A percentile compares a stretch with the other conserved stretches of the same genome.
phyloP scores from a whole-genome alignment of 2,329 filamentous ascomycete genomes.

The Aspergillus sojae region DNA sequence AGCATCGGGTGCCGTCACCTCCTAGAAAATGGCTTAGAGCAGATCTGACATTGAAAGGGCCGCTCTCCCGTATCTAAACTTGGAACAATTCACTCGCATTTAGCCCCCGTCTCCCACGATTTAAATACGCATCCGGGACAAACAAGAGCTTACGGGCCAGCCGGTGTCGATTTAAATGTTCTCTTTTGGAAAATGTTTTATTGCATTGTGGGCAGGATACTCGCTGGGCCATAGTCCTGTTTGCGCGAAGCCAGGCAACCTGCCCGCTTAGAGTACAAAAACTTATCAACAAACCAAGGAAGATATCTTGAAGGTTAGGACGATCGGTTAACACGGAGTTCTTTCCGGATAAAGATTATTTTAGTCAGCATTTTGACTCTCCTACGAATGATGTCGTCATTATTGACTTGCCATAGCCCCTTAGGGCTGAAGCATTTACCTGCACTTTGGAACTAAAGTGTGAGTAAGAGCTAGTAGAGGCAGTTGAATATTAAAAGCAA shows the following conservation, averaged over 20 bases:
- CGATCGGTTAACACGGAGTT: not conserved
- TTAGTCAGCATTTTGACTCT: not conserved
- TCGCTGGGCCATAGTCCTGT: not conserved
- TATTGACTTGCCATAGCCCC: not conserved
- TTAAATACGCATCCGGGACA: not conserved
- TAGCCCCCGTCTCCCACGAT: not conserved
- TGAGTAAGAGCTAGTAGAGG: not conserved
- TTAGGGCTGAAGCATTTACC: not conserved
- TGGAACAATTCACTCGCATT: not conserved
- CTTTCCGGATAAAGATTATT: not conserved
- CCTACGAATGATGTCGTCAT: not conserved
- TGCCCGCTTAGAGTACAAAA: not conserved
- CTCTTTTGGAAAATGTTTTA: slow-evolving; percentile 1
- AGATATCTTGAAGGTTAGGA: not conserved
- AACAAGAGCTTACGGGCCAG: not conserved
- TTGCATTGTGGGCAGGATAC: slow-evolving; percentile 1
- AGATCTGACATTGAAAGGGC: not conserved
- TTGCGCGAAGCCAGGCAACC: not conserved
- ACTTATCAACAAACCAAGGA: not conserved
- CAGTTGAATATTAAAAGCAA: not conserved
- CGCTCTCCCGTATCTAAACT: not conserved
- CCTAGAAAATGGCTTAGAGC: not conserved
- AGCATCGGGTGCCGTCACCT: not conserved
- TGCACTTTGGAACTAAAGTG: not conserved
- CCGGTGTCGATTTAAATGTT: slow-evolving; percentile 1